phyloP scores from a whole-genome alignment of 768 basidiomycete genomes.

The Phaeolepiota aurea region DNA sequence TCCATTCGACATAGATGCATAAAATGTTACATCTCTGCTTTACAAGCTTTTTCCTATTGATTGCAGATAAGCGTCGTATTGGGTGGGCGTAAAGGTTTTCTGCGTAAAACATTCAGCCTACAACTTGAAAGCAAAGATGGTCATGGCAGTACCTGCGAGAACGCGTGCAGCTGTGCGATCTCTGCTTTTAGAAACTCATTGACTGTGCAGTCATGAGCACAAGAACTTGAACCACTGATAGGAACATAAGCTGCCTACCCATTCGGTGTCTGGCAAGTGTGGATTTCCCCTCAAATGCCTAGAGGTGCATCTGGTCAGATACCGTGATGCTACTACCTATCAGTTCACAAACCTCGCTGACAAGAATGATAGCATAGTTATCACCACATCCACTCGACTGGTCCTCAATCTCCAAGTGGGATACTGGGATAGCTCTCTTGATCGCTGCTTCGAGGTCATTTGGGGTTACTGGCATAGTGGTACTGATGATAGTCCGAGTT shows the following conservation, averaged over 20 bases:
- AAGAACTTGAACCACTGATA: no score
- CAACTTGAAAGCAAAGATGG: no score
- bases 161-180: slow-evolving; percentile 79
- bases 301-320: background rate
- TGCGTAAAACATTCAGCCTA: no score
- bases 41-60: background rate
- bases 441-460: slow-evolving; percentile 54
- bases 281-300: slow-evolving; percentile 74
- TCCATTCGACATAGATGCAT: no score
- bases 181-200: slow-evolving; percentile 69
- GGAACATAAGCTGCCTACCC: slow-evolving; percentile 34
- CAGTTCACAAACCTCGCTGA: slow-evolving; percentile 62
- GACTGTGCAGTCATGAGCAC: slow-evolving; percentile 32
- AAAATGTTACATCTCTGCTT: no score
- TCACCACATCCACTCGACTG: slow-evolving; percentile 77
- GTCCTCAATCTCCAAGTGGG: slow-evolving; percentile 68
- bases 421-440: slow-evolving; percentile 51
- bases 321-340: no score
- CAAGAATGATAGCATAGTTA: slow-evolving; percentile 65
- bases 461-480: slow-evolving; percentile 51
- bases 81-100: slow-evolving; percentile 70
- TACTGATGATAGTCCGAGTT: background rate
- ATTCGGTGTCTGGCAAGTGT: slow-evolving; percentile 71
- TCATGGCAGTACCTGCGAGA: slow-evolving; percentile 93
- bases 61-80: slow-evolving; percentile 44